A percentile compares a stretch with the other conserved stretches of the same genome.
These are phyloP conservation scores for Hypericum perforatum DNA, from an alignment of 345 rosid species.

Conservation along the genomic window DNA sequence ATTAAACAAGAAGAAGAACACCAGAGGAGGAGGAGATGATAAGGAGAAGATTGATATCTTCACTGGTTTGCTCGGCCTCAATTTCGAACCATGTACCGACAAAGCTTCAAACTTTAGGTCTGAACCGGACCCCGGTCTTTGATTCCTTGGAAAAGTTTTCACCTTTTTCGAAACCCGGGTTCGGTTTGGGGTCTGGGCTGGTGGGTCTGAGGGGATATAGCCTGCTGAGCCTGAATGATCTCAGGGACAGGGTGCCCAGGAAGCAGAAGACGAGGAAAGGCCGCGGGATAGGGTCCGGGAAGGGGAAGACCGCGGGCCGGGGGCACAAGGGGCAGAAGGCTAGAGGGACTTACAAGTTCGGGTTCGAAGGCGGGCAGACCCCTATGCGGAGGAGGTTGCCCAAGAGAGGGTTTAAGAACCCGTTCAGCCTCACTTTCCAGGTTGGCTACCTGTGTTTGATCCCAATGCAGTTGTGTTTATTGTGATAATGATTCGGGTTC, in stretches of 20 bases:
- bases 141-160: slow-evolving; percentile 10
- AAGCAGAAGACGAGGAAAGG: slow-evolving; percentile 94
- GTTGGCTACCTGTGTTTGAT: slow-evolving; percentile 15
- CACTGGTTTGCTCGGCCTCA: slow-evolving; percentile 17
- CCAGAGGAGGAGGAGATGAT: slow-evolving; percentile 25
- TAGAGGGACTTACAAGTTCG: slow-evolving; percentile 71
- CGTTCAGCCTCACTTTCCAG: slow-evolving; percentile 84
- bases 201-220: slow-evolving; percentile 50
- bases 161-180: slow-evolving; percentile 7
- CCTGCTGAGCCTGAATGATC: slow-evolving; percentile 72
- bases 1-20: no score
- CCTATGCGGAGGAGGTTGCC: slow-evolving; percentile 88
- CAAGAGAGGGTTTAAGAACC: slow-evolving; percentile 87
- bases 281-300: slow-evolving; percentile 94
- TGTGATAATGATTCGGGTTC: neutral
- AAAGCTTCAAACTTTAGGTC: slow-evolving; percentile 9
- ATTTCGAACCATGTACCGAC: neutral
- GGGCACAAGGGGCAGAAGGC: slow-evolving; percentile 98
- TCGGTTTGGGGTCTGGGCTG: slow-evolving; percentile 15
- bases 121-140: slow-evolving; percentile 11
- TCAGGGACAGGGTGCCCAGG: slow-evolving; percentile 76
- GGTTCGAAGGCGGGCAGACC: slow-evolving; percentile 97
- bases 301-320: slow-evolving; percentile 93
- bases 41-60: slow-evolving; percentile 34
- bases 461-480: neutral